Evolutionary conservation across 768 basidiomycete species (phyloP).

Genomic region (Pholiota molesta): DNA sequence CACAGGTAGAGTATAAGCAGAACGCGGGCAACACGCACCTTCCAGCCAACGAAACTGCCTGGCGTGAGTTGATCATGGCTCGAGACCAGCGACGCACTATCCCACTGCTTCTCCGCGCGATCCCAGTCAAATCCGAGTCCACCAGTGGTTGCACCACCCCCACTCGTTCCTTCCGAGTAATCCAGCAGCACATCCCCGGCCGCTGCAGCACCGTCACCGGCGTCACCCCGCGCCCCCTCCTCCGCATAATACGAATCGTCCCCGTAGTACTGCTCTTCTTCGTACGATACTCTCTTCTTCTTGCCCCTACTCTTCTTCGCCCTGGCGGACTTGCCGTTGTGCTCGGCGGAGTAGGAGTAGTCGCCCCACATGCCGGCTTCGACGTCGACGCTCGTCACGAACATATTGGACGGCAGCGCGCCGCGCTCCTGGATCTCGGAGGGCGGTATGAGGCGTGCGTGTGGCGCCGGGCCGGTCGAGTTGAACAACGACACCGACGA

Average conservation of each 20-base stretch:
- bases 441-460: constrained; percentile 55
- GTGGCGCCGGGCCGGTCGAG: background rate
- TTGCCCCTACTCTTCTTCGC: constrained; percentile 35
- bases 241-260: constrained; percentile 11
- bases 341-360: constrained; percentile 4
- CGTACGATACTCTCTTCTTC: constrained; percentile 17
- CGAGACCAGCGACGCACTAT: constrained; percentile 23
- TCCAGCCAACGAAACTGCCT: constrained; percentile 49
- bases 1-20: background rate
- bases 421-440: constrained; percentile 53
- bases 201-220: background rate
- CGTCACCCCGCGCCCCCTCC: background rate
- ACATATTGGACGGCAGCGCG: constrained; percentile 62
- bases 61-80: constrained; percentile 27
- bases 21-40: constrained; percentile 36
- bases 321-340: constrained; percentile 22
- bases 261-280: constrained; percentile 11
- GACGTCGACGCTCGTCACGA: constrained; percentile 76
- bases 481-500: constrained; percentile 7
- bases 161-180: constrained; percentile 20
- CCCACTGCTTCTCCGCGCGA: constrained; percentile 35
- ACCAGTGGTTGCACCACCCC: constrained; percentile 16
- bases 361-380: constrained; percentile 49
- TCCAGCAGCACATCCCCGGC: constrained; percentile 11
- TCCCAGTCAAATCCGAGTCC: constrained; percentile 38